Evolutionary conservation across 1,139 yeast genomes (phyloP), one percentile per base, ranked within the genome.

Genomic region (Geotrichum bryndzae): DNA sequence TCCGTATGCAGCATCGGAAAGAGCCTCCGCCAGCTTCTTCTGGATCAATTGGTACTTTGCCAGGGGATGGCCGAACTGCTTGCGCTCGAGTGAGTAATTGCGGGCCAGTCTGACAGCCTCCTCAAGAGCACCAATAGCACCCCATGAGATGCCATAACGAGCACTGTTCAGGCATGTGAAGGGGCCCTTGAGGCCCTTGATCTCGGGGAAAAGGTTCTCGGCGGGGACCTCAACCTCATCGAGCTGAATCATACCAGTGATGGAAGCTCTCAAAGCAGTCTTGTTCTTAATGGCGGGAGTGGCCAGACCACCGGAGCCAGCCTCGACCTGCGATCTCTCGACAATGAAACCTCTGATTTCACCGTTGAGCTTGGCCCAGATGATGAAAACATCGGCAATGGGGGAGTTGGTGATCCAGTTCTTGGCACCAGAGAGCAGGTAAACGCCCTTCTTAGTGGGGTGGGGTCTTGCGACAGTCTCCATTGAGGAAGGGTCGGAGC

Each of bases 391-490:
- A 59, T 78, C 81, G 23, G 81, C 81, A 65, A 78, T 77, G 25
- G 81, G 81, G 2, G 81, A 74, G 69, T 78, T 78, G 58, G 81
- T 78, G 72, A 78, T 78, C 81, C 81, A 78, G 62, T 71, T 77
- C 68, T 78, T 78, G 53, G 80, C 74, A 18, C 81, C 81, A 51
- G 71, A 71, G 48, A 78, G 72, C 53, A 77, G 68, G 64, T 76
- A 77, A 10, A 76, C 79, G 33, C 79, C 80, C 65, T 75, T 67
- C 65, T 77, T 77, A 31, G 78, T 73, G 22, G 80, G 80, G 64
- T 77, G 80, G 23, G 71, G 74, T 57, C 71, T 69, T 27, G 81
- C 81, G 7, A 66, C 68, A 22, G 81, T 78, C 66, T 77, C 79
- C 81, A 78, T 78, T 7, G 79, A 73, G 1, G 73, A 80, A 5